Evolutionary conservation across 371 early-diverging fungal genomes (phyloP).

Genomic region (Umbelopsis sp.): DNA sequence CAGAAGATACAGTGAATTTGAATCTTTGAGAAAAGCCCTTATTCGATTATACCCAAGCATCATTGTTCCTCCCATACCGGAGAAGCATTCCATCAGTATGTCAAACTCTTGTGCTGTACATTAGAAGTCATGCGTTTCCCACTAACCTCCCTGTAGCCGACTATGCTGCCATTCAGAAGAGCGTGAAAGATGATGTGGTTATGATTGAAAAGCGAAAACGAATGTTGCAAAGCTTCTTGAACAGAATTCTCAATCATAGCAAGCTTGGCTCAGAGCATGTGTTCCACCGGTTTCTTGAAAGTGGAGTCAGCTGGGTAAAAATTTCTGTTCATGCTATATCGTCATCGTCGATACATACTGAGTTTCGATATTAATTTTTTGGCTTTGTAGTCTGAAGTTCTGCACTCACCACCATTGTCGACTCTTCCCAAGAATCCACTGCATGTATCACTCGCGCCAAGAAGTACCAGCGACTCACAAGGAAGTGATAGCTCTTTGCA

Average conservation of each 20-base stretch:
- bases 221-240: conserved; percentile 93
- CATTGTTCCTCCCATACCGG: conserved; percentile 96
- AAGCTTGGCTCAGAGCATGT: conserved; percentile 85
- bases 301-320: conserved; percentile 64
- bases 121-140: background rate
- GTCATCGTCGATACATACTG: too few relatives aligned
- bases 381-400: conserved; percentile 63
- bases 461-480: background rate
- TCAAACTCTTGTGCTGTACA: conserved; percentile 2
- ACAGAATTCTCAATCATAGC: conserved; percentile 87
- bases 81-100: conserved; percentile 89
- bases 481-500: conserved; percentile 23
- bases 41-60: conserved; percentile 80
- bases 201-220: conserved; percentile 91
- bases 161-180: conserved; percentile 82
- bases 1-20: conserved; percentile 95
- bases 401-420: conserved; percentile 56
- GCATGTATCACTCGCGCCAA: conserved; percentile 37
- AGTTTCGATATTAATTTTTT: background rate
- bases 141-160: conserved; percentile 58
- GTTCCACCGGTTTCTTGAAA: conserved; percentile 89
- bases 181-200: conserved; percentile 88
- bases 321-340: background rate
- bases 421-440: conserved; percentile 65
- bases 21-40: conserved; percentile 82